A percentile compares a stretch with the other conserved stretches of the same genome.
Conservation (phyloP, 2,329 filamentous ascomycete species). For the Cladosporium phlei region DNA sequence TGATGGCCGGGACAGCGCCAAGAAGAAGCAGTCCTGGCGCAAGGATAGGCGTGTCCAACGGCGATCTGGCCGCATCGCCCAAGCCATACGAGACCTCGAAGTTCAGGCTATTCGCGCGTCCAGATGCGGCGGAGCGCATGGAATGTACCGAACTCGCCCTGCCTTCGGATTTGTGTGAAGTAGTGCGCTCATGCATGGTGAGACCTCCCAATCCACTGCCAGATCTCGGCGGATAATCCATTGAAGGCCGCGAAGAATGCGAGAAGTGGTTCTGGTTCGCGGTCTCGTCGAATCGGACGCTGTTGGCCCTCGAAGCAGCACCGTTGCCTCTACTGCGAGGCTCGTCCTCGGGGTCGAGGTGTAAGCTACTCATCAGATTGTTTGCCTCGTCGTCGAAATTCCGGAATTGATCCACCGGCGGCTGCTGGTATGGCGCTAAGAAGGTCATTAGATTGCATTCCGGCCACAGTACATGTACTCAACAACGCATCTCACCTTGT, state of each 20-base stretch:
- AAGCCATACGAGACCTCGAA: conserved; percentile 68
- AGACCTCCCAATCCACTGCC: conserved; percentile 68
- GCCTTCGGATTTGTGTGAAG: conserved; percentile 94
- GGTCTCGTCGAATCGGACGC: conserved; percentile 94
- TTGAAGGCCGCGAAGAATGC: conserved; percentile 74
- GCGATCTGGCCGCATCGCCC: conserved; percentile 63
- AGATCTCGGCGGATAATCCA: conserved; percentile 71
- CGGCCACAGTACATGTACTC: neutral
- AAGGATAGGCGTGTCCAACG: conserved; percentile 66
- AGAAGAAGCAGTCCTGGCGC: conserved; percentile 81
- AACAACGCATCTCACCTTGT: conserved; percentile 59
- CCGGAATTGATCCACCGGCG: conserved; percentile 79
- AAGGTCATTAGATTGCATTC: no score
- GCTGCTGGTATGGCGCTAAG: conserved; percentile 73
- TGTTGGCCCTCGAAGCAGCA: conserved; percentile 87
- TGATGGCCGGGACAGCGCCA: conserved; percentile 85
- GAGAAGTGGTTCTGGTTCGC: conserved; percentile 87
- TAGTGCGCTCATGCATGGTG: conserved; percentile 80
- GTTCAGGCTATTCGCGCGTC: conserved; percentile 81
- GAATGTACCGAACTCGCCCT: conserved; percentile 85
- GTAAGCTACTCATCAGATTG: conserved; percentile 72
- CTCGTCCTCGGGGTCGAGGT: conserved; percentile 82
- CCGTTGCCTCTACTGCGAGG: conserved; percentile 66
- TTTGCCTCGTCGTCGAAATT: conserved; percentile 84
- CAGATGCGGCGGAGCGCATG: conserved; percentile 68